Evolutionary conservation across 163 green algal genomes (phyloP).

Genomic region (Scenedesmus sp.): DNA sequence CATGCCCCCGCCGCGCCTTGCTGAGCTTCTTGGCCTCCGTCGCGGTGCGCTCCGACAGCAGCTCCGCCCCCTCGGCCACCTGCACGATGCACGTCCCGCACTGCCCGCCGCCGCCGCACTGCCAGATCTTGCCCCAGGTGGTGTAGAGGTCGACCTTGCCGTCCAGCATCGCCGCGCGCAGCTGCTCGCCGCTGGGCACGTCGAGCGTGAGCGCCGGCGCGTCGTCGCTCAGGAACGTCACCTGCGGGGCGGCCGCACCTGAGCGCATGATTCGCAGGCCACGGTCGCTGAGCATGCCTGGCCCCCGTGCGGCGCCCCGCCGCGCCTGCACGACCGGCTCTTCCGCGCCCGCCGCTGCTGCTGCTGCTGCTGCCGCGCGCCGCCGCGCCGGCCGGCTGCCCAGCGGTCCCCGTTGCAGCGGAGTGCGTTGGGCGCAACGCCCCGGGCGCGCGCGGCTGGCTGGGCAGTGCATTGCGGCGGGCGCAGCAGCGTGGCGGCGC

Average conservation of each 20-base stretch:
- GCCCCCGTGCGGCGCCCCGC: no score
- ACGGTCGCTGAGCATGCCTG: no score
- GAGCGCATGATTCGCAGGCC: no score
- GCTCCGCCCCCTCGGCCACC: conserved; percentile 59
- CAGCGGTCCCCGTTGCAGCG: no score
- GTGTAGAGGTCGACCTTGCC: conserved; percentile 47
- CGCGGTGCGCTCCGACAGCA: conserved; percentile 62
- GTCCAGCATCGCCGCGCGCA: conserved; percentile 50
- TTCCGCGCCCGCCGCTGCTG: conserved; percentile 6
- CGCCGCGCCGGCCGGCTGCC: neutral
- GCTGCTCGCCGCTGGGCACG: conserved; percentile 39
- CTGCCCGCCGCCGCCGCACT: conserved; percentile 56
- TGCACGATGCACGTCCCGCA: conserved; percentile 67
- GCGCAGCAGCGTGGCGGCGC: no score
- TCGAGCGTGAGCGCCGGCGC: no score
- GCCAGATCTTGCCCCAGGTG: conserved; percentile 53
- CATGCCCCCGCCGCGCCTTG: conserved; percentile 42
- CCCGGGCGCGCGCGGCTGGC: no score
- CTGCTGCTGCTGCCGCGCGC: conserved; percentile 1
- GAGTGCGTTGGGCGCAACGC: no score
- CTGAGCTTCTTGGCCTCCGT: conserved; percentile 70
- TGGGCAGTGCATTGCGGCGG: no score
- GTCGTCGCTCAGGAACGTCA: no score
- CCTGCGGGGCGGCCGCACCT: no score
- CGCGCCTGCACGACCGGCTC: no score